Conservation (phyloP, 75 land plant genomes). For the Isoetes taiwanensis region DNA sequence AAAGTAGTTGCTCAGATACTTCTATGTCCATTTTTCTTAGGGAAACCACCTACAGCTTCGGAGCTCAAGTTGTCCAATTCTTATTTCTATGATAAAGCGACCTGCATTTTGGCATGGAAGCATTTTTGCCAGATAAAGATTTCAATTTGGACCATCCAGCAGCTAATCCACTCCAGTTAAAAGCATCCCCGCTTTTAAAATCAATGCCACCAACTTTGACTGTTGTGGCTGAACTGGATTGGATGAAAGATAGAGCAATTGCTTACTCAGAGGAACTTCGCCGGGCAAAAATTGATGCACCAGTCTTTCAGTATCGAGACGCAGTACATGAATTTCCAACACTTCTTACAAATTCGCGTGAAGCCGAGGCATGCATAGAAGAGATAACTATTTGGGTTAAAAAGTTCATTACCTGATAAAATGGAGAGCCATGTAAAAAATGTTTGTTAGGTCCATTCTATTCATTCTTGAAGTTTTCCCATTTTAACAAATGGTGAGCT, state of each 20-base stretch:
- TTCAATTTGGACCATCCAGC: conserved; percentile 62
- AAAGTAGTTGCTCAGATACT: conserved; percentile 75
- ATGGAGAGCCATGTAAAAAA: too few species aligned
- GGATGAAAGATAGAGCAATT: conserved; percentile 83
- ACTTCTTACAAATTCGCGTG: conserved; percentile 52
- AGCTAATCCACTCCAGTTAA: conserved; percentile 50
- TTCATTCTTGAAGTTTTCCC: too few species aligned
- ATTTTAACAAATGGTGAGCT: too few species aligned
- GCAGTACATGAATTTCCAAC: conserved; percentile 92
- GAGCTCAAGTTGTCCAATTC: conserved; percentile 75
- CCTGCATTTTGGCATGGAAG: conserved; percentile 72
- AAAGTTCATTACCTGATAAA: too few species aligned
- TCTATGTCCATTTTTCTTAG: conserved; percentile 70
- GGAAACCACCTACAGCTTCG: conserved; percentile 55
- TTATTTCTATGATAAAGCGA: conserved; percentile 67
- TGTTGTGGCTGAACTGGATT: conserved; percentile 71
- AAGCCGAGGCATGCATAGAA: conserved; percentile 73
- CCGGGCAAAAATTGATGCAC: conserved; percentile 68
- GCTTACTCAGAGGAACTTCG: conserved; percentile 73
- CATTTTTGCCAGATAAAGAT: conserved; percentile 54
- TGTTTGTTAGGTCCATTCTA: too few species aligned
- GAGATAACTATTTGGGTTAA: conserved; percentile 85
- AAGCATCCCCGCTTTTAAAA: conserved; percentile 41
- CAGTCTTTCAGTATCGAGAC: conserved; percentile 76
- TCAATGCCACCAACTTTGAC: conserved; percentile 75